These are phyloP conservation scores for Penicillium taxi DNA, from an alignment of 495 filamentous ascomycete species.

Conservation along the genomic window DNA sequence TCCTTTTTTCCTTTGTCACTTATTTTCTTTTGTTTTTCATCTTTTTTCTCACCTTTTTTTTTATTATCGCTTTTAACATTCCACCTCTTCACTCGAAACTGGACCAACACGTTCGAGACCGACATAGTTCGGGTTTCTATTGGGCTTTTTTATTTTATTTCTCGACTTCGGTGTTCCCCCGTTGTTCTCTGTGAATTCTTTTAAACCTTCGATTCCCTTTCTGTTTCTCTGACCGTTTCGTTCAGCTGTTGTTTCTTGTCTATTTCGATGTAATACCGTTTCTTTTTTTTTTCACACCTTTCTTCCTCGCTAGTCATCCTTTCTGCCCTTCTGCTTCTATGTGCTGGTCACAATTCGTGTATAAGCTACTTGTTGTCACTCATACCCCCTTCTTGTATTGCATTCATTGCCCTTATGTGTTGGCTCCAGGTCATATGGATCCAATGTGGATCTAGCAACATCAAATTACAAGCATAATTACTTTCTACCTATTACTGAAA, in stretches of 20 bases:
- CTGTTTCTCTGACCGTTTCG: constrained; percentile 5
- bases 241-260: constrained; percentile 8
- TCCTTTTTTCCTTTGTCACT: constrained; percentile 22
- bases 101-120: constrained; percentile 8
- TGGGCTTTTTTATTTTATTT: background rate
- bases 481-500: no score
- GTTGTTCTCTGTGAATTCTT: constrained; percentile 6
- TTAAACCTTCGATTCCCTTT: constrained; percentile 7
- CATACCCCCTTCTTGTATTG: constrained; percentile 29
- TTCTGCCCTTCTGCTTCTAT: constrained; percentile 5
- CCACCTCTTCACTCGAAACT: no score
- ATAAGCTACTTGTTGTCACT: constrained; percentile 23
- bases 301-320: background rate
- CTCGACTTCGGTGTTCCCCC: background rate
- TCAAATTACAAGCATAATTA: constrained; percentile 15
- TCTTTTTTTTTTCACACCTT: constrained; percentile 5
- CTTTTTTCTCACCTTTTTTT: constrained; percentile 11
- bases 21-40: constrained; percentile 18
- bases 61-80: constrained; percentile 8
- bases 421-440: constrained; percentile 19
- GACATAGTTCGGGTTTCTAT: constrained; percentile 3
- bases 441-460: constrained; percentile 13
- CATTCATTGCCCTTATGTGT: constrained; percentile 20
- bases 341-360: constrained; percentile 33
- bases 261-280: constrained; percentile 25